A percentile compares a stretch with the other conserved stretches of the same genome.
phyloP scores from a whole-genome alignment of 164 flowering plant genomes.

The Brasenia schreberi region DNA sequence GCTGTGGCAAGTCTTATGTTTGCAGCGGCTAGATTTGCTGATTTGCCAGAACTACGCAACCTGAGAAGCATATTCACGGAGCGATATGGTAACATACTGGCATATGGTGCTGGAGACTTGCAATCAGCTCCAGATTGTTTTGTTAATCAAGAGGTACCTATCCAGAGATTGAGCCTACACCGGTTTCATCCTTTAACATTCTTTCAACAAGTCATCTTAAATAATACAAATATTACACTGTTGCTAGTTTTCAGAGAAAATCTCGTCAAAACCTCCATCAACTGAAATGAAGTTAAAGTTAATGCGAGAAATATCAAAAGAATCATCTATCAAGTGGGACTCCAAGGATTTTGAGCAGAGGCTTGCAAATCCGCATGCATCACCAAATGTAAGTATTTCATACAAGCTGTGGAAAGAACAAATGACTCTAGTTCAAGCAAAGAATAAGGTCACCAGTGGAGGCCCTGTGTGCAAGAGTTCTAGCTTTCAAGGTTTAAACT shows the following conservation, averaged over 20 bases:
- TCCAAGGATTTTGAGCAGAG: conserved; percentile 36
- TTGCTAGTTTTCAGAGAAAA: conserved; percentile 5
- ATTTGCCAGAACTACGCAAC: conserved; percentile 81
- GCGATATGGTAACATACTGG: conserved; percentile 55
- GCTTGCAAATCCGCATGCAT: conserved; percentile 21
- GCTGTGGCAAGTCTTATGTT: conserved; percentile 69
- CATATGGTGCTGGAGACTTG: conserved; percentile 5
- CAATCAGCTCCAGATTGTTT: conserved; percentile 4
- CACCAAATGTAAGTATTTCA: conserved; percentile 20
- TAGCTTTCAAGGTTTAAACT: too few relatives aligned
- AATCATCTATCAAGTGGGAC: conserved; percentile 45
- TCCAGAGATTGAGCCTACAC: not conserved
- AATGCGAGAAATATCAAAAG: conserved; percentile 44
- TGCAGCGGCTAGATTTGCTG: conserved; percentile 91
- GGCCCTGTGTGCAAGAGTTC: too few relatives aligned
- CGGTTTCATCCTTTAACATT: not conserved
- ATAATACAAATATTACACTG: not conserved
- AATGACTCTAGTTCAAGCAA: too few relatives aligned
- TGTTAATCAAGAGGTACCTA: conserved; percentile 51
- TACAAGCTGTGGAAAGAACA: not conserved
- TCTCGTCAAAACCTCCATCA: conserved; percentile 17
- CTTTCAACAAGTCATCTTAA: not conserved
- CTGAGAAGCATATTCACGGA: conserved; percentile 64
- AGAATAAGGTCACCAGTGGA: too few relatives aligned
- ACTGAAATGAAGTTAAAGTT: conserved; percentile 50